phyloP scores from a whole-genome alignment of 2,329 filamentous ascomycete genomes.

The Trichoderma koningii region DNA sequence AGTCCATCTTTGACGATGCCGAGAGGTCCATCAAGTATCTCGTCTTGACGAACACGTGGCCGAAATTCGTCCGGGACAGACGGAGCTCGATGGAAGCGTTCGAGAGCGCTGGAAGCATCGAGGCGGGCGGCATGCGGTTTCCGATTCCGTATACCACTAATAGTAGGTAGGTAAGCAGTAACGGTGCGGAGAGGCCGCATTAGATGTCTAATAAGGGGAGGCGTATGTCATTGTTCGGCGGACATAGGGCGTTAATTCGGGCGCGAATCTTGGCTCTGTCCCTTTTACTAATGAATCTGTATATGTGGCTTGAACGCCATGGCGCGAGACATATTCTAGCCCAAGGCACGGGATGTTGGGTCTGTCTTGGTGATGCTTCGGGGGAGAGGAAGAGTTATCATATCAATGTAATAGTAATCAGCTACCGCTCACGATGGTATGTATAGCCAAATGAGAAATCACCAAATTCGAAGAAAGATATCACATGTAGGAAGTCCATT shows the following conservation, averaged over 20 bases:
- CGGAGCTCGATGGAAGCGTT: constrained; percentile 33
- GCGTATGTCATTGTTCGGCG: background rate
- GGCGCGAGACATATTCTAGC: background rate
- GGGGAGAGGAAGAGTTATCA: background rate
- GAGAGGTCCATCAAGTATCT: constrained; percentile 65
- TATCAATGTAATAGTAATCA: background rate
- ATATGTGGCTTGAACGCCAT: background rate
- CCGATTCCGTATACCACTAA: background rate
- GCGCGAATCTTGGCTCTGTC: background rate
- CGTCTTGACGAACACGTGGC: constrained; percentile 70
- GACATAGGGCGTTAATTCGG: background rate
- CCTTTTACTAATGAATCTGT: background rate
- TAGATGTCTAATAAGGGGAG: background rate
- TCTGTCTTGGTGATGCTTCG: background rate
- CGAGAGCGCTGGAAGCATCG: constrained; percentile 15
- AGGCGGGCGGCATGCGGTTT: constrained; percentile 24
- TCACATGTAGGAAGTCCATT: too few species aligned
- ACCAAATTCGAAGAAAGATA: too few species aligned
- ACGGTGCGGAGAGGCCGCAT: background rate
- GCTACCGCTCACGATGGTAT: too few species aligned
- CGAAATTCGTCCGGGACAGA: constrained; percentile 53
- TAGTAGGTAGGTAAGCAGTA: background rate
- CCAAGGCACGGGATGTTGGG: background rate
- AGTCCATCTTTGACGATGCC: constrained; percentile 59
- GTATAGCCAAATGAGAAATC: too few species aligned